Percentiles rank a stretch among this genome's conserved stretches.
Evolutionary conservation across 148 eudicot species (phyloP).

Genomic region (Nyssa sinensis): DNA sequence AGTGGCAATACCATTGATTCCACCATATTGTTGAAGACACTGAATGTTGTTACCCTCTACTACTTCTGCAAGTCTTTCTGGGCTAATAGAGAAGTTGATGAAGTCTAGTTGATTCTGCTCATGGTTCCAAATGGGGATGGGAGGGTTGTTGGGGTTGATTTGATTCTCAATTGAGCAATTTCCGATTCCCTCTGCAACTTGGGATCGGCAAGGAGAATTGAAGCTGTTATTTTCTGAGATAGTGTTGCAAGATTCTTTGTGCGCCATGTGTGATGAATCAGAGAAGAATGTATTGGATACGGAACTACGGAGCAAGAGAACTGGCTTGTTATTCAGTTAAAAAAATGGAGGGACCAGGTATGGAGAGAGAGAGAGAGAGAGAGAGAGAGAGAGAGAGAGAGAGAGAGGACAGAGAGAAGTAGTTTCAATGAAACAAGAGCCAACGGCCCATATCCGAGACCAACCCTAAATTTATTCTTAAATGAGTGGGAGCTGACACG

Average conservation of each 20-base stretch:
- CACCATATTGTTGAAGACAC: not conserved
- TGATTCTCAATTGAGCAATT: not conserved
- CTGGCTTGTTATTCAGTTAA: not conserved
- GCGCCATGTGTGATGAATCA: not conserved
- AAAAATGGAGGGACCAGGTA: not conserved
- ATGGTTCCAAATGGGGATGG: too few relatives aligned
- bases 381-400: not conserved
- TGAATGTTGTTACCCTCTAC: not conserved
- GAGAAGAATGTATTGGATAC: not conserved
- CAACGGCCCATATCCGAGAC: not conserved
- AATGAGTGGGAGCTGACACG: too few relatives aligned
- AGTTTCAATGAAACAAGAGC: not conserved
- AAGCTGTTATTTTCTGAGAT: not conserved
- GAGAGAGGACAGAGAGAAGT: not conserved
- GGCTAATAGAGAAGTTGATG: not conserved
- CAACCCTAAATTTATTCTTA: not conserved
- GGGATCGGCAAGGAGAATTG: not conserved
- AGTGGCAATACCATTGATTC: not conserved
- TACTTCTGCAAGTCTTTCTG: not conserved
- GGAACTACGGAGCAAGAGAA: not conserved
- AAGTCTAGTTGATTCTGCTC: not conserved
- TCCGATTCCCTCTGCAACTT: not conserved
- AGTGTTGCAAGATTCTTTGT: not conserved
- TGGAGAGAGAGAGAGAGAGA: not conserved
- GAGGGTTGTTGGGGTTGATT: too few relatives aligned